Conservation (phyloP, 129 eudicot genomes). For the Deinandra increscens region DNA sequence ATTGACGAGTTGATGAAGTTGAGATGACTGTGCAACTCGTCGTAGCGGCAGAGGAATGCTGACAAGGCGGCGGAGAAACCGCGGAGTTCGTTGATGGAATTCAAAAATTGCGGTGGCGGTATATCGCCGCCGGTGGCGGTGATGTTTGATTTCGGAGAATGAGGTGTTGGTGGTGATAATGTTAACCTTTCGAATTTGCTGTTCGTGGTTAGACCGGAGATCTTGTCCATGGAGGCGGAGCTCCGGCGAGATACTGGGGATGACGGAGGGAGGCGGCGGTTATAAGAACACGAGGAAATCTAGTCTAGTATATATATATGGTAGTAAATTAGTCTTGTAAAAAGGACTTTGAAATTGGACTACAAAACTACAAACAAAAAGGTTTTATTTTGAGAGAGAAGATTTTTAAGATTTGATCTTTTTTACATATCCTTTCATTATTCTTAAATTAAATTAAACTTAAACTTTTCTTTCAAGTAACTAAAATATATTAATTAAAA, state of each 20-base stretch:
- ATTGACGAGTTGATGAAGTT: conserved; percentile 36
- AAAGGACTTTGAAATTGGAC: too few relatives aligned
- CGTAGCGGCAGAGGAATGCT: conserved; percentile 52
- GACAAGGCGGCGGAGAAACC: conserved; percentile 46
- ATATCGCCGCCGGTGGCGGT: conserved; percentile 2
- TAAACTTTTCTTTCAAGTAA: too few relatives aligned
- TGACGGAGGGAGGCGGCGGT: conserved; percentile 5
- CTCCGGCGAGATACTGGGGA: not conserved
- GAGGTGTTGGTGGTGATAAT: not conserved
- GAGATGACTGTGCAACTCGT: conserved; percentile 51
- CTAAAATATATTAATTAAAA: too few relatives aligned
- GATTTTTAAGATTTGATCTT: too few relatives aligned
- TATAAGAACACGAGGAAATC: not conserved
- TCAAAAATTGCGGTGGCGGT: conserved; percentile 24
- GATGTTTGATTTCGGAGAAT: not conserved
- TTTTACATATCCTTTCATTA: too few relatives aligned
- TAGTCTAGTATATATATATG: too few relatives aligned
- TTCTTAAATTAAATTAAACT: too few relatives aligned
- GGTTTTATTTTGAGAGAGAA: too few relatives aligned
- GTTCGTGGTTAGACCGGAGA: not conserved
- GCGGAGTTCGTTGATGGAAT: conserved; percentile 41
- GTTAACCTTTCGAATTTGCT: not conserved
- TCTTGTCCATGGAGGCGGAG: conserved; percentile 21
- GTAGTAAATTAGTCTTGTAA: too few relatives aligned
- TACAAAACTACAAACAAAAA: too few relatives aligned